These are phyloP conservation scores for Carex kokanica DNA, from an alignment of 176 grass and related monocot species.

Conservation along the genomic window DNA sequence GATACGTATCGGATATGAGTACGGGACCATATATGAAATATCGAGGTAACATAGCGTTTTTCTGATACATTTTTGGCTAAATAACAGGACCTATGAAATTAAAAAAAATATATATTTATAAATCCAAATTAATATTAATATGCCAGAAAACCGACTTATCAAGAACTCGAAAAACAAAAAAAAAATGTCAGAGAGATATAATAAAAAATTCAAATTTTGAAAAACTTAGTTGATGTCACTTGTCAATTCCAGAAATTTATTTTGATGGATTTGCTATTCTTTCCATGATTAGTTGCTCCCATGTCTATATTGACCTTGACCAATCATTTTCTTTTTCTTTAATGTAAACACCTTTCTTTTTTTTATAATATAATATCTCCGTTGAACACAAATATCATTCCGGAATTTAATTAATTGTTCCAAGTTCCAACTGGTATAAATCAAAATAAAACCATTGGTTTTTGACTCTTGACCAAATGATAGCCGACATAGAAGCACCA, in stretches of 20 bases:
- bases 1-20: too few relatives aligned
- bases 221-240: too few relatives aligned
- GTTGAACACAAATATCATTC: neutral
- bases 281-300: constrained; percentile 14
- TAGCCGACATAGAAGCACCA: neutral
- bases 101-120: too few relatives aligned
- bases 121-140: too few relatives aligned
- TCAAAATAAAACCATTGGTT: neutral
- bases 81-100: too few relatives aligned
- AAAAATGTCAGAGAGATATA: too few relatives aligned
- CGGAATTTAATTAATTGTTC: neutral
- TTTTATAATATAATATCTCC: neutral
- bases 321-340: constrained; percentile 16
- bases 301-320: constrained; percentile 9
- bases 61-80: too few relatives aligned
- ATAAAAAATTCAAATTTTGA: too few relatives aligned
- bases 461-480: neutral
- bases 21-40: too few relatives aligned
- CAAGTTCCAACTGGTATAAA: neutral
- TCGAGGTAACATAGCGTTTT: too few relatives aligned
- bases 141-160: too few relatives aligned
- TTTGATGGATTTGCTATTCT: neutral
- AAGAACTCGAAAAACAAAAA: too few relatives aligned
- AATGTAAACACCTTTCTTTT: neutral
- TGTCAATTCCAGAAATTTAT: constrained; percentile 1